These are phyloP conservation scores for Dalbergia cochinchinensis DNA, from an alignment of 306 rosid species.

Conservation along the genomic window DNA sequence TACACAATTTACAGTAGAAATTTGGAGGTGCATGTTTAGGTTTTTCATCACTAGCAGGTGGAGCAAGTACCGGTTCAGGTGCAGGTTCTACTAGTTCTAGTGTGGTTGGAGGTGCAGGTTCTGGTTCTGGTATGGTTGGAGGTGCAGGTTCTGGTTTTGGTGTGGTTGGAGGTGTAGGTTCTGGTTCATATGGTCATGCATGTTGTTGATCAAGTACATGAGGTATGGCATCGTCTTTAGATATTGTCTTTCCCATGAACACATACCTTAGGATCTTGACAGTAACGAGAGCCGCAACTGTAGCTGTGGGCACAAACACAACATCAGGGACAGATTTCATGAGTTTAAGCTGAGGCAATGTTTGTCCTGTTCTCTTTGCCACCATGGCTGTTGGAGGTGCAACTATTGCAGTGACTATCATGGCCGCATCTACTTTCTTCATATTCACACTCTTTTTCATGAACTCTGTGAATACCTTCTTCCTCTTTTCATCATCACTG, in stretches of 20 bases:
- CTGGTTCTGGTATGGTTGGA: too few species aligned
- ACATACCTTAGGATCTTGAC: conserved; percentile 55
- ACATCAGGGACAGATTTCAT: conserved; percentile 72
- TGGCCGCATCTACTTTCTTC: conserved; percentile 52
- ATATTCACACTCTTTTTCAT: conserved; percentile 48
- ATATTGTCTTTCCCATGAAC: conserved; percentile 17
- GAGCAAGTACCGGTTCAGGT: too few species aligned
- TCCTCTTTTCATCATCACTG: neutral
- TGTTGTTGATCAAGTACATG: too few species aligned
- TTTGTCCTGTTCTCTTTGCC: conserved; percentile 62
- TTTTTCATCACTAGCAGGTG: too few species aligned
- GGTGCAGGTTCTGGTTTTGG: too few species aligned
- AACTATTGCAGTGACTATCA: conserved; percentile 63
- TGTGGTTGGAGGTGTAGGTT: too few species aligned
- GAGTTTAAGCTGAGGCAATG: conserved; percentile 57
- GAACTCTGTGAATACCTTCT: conserved; percentile 40
- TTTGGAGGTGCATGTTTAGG: too few species aligned
- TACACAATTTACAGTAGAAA: too few species aligned
- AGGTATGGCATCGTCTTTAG: too few species aligned
- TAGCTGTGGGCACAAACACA: conserved; percentile 70
- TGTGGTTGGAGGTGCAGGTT: too few species aligned
- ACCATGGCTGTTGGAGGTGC: conserved; percentile 80
- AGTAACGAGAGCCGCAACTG: conserved; percentile 60
- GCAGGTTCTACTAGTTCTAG: too few species aligned
- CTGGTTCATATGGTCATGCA: too few species aligned